phyloP scores from a whole-genome alignment of 768 basidiomycete species.

The Candolleomyces eurysporus region DNA sequence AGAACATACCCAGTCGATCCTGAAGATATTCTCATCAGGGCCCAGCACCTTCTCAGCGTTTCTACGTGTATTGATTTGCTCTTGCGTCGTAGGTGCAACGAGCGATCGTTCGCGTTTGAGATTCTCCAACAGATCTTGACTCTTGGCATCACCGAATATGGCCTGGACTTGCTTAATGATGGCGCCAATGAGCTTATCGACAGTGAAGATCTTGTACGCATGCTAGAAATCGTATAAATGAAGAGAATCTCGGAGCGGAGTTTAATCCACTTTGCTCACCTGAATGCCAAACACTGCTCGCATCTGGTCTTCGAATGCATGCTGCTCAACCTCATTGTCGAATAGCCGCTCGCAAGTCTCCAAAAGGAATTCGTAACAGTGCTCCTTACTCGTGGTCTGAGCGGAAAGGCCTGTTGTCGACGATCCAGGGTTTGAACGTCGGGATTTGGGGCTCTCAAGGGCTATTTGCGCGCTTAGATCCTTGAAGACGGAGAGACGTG shows the following conservation, averaged over 20 bases:
- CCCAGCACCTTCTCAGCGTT: constrained; percentile 69
- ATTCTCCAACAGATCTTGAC: constrained; percentile 69
- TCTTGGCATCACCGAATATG: constrained; percentile 65
- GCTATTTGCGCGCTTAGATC: constrained; percentile 52
- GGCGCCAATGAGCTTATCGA: constrained; percentile 86
- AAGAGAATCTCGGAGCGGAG: neutral
- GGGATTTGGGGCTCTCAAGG: constrained; percentile 18
- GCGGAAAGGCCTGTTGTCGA: constrained; percentile 27
- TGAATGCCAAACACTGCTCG: constrained; percentile 83
- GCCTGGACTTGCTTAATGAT: constrained; percentile 82
- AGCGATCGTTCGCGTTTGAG: constrained; percentile 68
- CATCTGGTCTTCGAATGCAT: constrained; percentile 88
- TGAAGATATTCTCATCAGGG: constrained; percentile 76
- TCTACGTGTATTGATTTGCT: constrained; percentile 64
- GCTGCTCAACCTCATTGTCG: constrained; percentile 87
- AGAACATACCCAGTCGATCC: constrained; percentile 71
- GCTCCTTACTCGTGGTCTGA: constrained; percentile 40
- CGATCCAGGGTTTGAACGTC: constrained; percentile 19
- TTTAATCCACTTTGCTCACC: constrained; percentile 33
- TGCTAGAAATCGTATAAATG: constrained; percentile 37
- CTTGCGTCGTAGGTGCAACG: constrained; percentile 60
- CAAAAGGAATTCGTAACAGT: constrained; percentile 81
- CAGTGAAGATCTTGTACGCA: constrained; percentile 87
- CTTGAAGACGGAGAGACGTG: constrained; percentile 80
- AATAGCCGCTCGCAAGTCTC: constrained; percentile 89